A percentile compares a stretch with the other conserved stretches of the same genome.
Evolutionary conservation across 2,329 filamentous ascomycete genomes (phyloP).

Genomic region (Xylariaceae sp.): DNA sequence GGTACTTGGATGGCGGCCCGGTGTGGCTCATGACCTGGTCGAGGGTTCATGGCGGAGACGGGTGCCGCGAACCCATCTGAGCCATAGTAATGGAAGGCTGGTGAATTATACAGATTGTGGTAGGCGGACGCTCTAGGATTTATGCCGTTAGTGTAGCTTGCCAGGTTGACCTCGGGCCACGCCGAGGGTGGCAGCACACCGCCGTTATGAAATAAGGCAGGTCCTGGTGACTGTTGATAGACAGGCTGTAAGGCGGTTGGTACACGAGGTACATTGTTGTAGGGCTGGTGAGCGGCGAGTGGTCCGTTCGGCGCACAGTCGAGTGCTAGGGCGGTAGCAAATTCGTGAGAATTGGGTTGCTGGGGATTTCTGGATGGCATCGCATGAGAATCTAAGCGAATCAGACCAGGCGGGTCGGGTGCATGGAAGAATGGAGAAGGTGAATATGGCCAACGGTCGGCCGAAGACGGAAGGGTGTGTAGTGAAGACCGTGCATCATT

Average conservation of each 20-base stretch:
- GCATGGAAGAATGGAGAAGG: constrained; percentile 23
- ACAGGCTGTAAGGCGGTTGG: constrained; percentile 43
- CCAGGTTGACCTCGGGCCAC: constrained; percentile 47
- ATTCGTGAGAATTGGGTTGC: constrained; percentile 32
- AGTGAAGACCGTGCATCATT: constrained; percentile 33
- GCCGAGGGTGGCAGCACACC: constrained; percentile 46
- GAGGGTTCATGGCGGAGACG: constrained; percentile 46
- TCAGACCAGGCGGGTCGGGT: constrained; percentile 26
- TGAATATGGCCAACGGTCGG: constrained; percentile 36
- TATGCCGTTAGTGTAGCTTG: constrained; percentile 43
- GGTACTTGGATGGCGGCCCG: constrained; percentile 36
- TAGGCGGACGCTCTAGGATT: constrained; percentile 44
- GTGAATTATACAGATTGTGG: constrained; percentile 42
- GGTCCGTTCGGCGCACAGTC: constrained; percentile 38
- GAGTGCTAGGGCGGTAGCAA: constrained; percentile 33
- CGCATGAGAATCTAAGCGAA: constrained; percentile 29
- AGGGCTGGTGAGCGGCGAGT: constrained; percentile 37
- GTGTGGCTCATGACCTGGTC: constrained; percentile 44
- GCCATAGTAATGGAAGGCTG: constrained; percentile 39
- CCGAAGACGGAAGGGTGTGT: constrained; percentile 22
- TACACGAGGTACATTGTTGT: constrained; percentile 38
- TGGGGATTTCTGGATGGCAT: constrained; percentile 28
- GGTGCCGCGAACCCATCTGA: constrained; percentile 30
- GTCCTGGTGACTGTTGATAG: constrained; percentile 47
- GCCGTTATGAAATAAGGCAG: constrained; percentile 50